A percentile compares a stretch with the other conserved stretches of the same genome.
These are phyloP conservation scores for Coniochaeta prunicola DNA, from an alignment of 2,329 filamentous ascomycete genomes.

Conservation along the genomic window DNA sequence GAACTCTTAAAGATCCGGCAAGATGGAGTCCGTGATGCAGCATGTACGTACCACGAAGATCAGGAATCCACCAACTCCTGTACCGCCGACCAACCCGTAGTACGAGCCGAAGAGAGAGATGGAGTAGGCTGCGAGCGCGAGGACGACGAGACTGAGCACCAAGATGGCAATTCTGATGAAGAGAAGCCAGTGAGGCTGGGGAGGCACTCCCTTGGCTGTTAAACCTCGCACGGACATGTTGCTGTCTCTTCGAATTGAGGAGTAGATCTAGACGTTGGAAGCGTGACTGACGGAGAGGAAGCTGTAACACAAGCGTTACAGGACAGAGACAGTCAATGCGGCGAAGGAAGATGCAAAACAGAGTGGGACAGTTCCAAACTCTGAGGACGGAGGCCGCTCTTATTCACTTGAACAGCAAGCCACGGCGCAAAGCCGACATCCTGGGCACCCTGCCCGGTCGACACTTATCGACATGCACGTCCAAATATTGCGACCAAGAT, in stretches of 20 bases:
- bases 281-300: not conserved
- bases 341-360: not conserved
- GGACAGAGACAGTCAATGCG: not conserved
- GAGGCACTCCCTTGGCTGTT: conserved; percentile 27
- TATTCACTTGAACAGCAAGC: not conserved
- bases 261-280: too few species aligned
- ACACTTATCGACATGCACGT: not conserved
- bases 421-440: not conserved
- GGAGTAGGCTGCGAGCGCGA: conserved; percentile 33
- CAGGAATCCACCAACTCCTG: conserved; percentile 32
- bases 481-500: not conserved
- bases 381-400: not conserved
- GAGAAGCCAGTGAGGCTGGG: conserved; percentile 26
- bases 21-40: conserved; percentile 7
- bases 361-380: not conserved
- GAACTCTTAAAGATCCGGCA: not conserved
- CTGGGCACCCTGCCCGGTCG: not conserved
- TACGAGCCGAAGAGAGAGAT: conserved; percentile 23
- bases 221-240: conserved; percentile 18
- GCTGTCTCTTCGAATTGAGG: not conserved
- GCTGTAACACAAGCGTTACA: not conserved
- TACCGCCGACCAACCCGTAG: conserved; percentile 6
- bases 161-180: conserved; percentile 30
- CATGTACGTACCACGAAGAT: conserved; percentile 35
- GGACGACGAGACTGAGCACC: conserved; percentile 28